phyloP scores from a whole-genome alignment of 1,284 basidiomycete species.

The Omphalotus olearius region DNA sequence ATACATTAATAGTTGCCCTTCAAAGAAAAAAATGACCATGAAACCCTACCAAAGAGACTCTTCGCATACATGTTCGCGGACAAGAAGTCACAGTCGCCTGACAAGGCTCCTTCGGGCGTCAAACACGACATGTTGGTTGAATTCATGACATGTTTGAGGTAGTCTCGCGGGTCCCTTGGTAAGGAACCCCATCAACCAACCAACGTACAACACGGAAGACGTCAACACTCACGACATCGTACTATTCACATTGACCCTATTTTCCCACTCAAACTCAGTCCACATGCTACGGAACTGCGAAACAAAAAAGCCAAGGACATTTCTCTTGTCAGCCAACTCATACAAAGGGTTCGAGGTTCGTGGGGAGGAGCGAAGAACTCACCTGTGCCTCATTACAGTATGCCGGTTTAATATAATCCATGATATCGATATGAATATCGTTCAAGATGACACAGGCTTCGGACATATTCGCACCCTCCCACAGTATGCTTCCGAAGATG shows the following conservation, averaged over 20 bases:
- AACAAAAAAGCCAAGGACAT: not conserved
- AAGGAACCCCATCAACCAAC: not conserved
- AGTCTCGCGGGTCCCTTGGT: conserved; percentile 39
- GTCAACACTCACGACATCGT: conserved; percentile 58
- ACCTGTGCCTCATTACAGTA: conserved; percentile 95
- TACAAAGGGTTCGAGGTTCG: conserved; percentile 29
- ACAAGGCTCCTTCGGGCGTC: conserved; percentile 90
- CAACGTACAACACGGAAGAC: not conserved
- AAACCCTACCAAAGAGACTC: conserved; percentile 74
- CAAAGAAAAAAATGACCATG: conserved; percentile 1
- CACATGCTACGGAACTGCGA: conserved; percentile 90
- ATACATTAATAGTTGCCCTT: conserved; percentile 1
- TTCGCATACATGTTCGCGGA: conserved; percentile 93
- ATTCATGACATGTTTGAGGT: conserved; percentile 88
- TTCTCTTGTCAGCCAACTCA: conserved; percentile 28
- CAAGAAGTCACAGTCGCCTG: conserved; percentile 91
- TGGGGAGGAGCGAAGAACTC: conserved; percentile 20
- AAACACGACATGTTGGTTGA: conserved; percentile 37
- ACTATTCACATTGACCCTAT: conserved; percentile 90
- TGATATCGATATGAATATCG: conserved; percentile 98
- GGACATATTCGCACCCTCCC: conserved; percentile 86
- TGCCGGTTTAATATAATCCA: conserved; percentile 99
- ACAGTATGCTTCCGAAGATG: conserved; percentile 97
- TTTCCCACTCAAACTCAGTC: conserved; percentile 99
- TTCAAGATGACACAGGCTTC: conserved; percentile 92